Evolutionary conservation across 2,329 filamentous ascomycete species (phyloP), one percentile per base, ranked within the genome.

Genomic region (Neofusicoccum sp.): DNA sequence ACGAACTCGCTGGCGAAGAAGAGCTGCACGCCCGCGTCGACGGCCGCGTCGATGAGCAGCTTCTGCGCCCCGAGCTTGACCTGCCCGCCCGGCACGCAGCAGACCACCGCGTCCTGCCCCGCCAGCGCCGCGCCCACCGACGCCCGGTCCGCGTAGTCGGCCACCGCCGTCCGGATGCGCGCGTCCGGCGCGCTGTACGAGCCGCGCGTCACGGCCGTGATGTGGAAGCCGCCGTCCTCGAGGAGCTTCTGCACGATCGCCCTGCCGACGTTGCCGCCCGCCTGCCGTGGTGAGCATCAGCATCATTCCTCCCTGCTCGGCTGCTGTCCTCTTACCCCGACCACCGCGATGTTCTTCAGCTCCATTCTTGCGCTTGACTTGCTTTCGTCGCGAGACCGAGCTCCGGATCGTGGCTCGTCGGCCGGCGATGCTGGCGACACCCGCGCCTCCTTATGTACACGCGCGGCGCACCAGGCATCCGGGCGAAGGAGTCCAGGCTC

Each of bases 1-100:
- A 72, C 62, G 69, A 71, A 61, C 70, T 73, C 3, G 63, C 71
- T 68, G 11, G 78, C 76, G 33, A 80, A 71, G 65, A 78, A 75
- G 11, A 74, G 70, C 53, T 66, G 69, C 3, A 79, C 76, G 6
- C 73, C 73, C 5, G 75, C 75, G 16, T 71, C 69, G 43, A 77
- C 63, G n/a, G 73, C 68, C 20, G 76, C 77, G 49, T 78, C 71
- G 43, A 79, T 68, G 33, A 80, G 49, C 3, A 7, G 11, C 26
- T 38, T 54, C 36, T 54, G 49, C 24, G 49, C 7, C 14, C 1
- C 49, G 6, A 40, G 31, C 3, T 24, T 9, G 6, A 20, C 36
- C 26, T 41, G 49, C 4, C 49, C 49, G 24, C 49, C 49, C 1
- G 49, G 49, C 1, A 54, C 20, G 26, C 20, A 24, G 26, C 36